Evolutionary conservation across 2,329 filamentous ascomycete species (phyloP).

Genomic region (Alternaria atra): DNA sequence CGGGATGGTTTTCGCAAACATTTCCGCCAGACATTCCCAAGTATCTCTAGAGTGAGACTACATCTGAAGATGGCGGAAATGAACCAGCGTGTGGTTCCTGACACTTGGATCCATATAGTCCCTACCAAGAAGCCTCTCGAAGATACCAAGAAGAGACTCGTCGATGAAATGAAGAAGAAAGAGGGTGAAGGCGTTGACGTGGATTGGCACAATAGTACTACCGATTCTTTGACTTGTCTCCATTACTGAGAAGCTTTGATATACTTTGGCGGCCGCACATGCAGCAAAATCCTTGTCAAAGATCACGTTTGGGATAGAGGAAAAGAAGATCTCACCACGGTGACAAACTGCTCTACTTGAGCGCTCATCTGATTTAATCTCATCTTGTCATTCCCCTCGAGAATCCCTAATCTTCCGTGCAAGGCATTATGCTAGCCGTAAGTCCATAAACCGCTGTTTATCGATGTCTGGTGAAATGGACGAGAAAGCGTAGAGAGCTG

Average conservation of each 20-base stretch:
- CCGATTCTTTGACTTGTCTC: background rate
- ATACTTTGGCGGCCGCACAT: background rate
- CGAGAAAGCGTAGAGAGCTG: no score
- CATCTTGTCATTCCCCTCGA: no score
- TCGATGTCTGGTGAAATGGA: no score
- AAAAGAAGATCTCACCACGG: background rate
- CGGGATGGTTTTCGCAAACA: conserved; percentile 9
- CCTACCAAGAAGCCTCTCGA: conserved; percentile 5
- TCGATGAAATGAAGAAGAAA: conserved; percentile 8
- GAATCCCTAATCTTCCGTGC: no score
- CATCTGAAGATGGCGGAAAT: conserved; percentile 8
- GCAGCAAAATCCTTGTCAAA: background rate
- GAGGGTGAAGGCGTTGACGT: conserved; percentile 14
- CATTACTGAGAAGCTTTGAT: background rate
- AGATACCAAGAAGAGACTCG: conserved; percentile 11
- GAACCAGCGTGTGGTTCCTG: background rate
- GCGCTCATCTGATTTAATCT: background rate
- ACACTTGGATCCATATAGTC: background rate
- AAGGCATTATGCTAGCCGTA: no score
- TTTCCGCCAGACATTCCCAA: conserved; percentile 19
- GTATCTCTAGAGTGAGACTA: conserved; percentile 16
- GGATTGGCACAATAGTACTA: conserved; percentile 3
- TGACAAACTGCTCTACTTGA: background rate
- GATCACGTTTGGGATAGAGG: background rate
- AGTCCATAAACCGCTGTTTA: no score